Evolutionary conservation across 2,329 filamentous ascomycete genomes (phyloP), one percentile per base, ranked within the genome.

Genomic region (Fusarium sp.): DNA sequence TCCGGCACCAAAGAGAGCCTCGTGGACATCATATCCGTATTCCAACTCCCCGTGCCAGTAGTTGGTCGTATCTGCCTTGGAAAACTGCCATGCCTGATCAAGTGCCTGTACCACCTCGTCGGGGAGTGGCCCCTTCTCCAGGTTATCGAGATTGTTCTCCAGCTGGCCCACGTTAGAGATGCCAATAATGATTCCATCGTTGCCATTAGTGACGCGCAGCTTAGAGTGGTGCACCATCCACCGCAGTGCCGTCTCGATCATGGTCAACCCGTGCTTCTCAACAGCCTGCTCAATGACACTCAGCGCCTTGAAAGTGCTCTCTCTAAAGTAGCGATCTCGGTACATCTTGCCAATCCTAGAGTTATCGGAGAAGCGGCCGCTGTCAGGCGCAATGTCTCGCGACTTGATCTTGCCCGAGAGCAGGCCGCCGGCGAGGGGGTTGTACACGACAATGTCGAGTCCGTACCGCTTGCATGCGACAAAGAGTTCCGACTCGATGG

Each of bases 391-490:
- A 45, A 86, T 81, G 75, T 94, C 92, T 58, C 84, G 84, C 62
- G 89, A 89, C 84, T 93, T 93, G 85, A 94, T 91, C 84, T 95
- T 95, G 72, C 94, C 94, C 11, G 90, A 92, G 82, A 97, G 93
- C 14, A 97, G 84, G 2, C 94, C 94, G 22, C 94, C 94, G 2
- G 93, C 93, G 64, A 96, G 86, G 1, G 94, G 94, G 81, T 96
- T 97, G 84, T 95, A 96, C 47, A 94, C 86, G 9, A 96, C 93
- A 54, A 96, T 88, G 72, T 95, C 92, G 24, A 96, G 87, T 2
- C 93, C 93, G 80, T 94, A 96, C 62, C 93, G 89, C 24, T 90
- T 90, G 79, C 93, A 95, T 24, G 91, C 90, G 4, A 91, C 90
- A 63, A 96, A 88, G 47, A 96, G 85, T 81, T 96, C 94, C 1